These are phyloP conservation scores for Clitoria ternatea DNA, from an alignment of 306 rosid species.

Conservation along the genomic window DNA sequence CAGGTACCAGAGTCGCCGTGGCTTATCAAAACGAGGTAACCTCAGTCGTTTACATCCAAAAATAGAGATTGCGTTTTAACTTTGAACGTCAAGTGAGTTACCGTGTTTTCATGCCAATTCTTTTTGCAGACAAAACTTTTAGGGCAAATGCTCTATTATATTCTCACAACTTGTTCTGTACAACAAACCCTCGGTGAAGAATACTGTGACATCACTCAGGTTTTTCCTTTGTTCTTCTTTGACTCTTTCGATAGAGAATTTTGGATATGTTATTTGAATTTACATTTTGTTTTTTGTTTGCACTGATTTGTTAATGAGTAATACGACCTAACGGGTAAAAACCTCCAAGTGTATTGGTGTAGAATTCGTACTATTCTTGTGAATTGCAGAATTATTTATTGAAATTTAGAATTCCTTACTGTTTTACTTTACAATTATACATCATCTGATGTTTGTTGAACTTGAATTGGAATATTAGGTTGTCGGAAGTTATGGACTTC, in stretches of 20 bases:
- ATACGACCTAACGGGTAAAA: too few species aligned
- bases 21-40: constrained; percentile 64
- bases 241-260: not conserved
- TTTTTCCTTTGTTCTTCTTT: constrained; percentile 20
- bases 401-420: too few species aligned
- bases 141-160: constrained; percentile 89
- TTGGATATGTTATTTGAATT: not conserved
- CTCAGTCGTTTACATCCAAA: not conserved
- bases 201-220: constrained; percentile 96
- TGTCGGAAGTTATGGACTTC: constrained; percentile 80
- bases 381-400: too few species aligned
- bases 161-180: constrained; percentile 91
- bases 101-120: not conserved
- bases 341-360: too few species aligned
- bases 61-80: not conserved
- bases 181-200: constrained; percentile 97
- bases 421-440: too few species aligned
- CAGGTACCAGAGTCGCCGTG: constrained; percentile 54
- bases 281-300: not conserved
- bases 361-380: too few species aligned
- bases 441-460: not conserved
- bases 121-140: constrained; percentile 70
- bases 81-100: not conserved
- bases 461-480: constrained; percentile 55
- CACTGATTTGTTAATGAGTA: not conserved